phyloP scores from a whole-genome alignment of 345 rosid genomes.

The Citrus maxima region DNA sequence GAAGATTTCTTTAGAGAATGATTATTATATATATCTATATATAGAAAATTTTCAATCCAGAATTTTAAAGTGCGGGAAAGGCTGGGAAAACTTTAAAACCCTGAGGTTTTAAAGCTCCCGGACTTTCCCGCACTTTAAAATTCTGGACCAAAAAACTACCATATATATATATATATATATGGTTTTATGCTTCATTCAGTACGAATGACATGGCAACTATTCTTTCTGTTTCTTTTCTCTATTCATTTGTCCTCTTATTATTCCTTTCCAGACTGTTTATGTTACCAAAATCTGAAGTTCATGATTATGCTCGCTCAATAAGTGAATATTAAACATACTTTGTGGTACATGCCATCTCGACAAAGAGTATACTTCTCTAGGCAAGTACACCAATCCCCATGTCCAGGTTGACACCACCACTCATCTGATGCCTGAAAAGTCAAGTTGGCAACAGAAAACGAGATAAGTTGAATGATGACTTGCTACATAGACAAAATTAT shows the following conservation, averaged over 20 bases:
- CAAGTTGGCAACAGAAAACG: conserved; percentile 2
- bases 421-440: conserved; percentile 59
- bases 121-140: too few species aligned
- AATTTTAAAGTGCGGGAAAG: too few species aligned
- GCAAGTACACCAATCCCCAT: conserved; percentile 77
- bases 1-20: background rate
- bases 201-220: background rate
- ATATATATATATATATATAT: too few species aligned
- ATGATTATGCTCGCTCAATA: background rate
- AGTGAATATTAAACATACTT: conserved; percentile 36
- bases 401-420: conserved; percentile 87
- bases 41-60: too few species aligned
- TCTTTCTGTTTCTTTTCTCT: background rate
- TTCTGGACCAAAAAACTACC: too few species aligned
- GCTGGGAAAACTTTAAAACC: too few species aligned
- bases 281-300: background rate
- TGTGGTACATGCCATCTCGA: conserved; percentile 76
- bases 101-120: too few species aligned
- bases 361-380: conserved; percentile 66
- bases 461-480: background rate
- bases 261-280: background rate
- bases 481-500: background rate
- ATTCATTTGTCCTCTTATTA: background rate
- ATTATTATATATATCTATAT: too few species aligned
- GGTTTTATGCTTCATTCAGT: background rate